A percentile compares a stretch with the other conserved stretches of the same genome.
phyloP scores from a whole-genome alignment of 2,329 filamentous ascomycete species.

The Fusarium protoensiforme region DNA sequence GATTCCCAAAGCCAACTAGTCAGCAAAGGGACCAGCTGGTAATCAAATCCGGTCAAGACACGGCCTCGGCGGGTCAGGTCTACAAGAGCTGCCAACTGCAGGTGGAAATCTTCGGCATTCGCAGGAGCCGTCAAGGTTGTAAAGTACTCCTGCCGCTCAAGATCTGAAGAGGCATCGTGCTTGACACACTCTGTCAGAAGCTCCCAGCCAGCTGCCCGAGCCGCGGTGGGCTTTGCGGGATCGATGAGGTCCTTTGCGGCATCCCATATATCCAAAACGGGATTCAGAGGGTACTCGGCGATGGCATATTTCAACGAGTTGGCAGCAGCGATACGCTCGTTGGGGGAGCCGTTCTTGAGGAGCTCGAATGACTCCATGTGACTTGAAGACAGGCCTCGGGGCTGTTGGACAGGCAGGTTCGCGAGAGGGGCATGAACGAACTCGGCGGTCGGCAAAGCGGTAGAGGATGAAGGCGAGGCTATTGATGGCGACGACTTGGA shows the following conservation, averaged over 20 bases:
- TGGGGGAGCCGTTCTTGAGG: constrained; percentile 62
- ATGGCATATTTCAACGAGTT: constrained; percentile 67
- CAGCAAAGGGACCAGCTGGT: constrained; percentile 71
- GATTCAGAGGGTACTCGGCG: constrained; percentile 68
- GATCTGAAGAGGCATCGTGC: constrained; percentile 70
- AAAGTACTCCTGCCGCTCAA: constrained; percentile 75
- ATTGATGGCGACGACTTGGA: constrained; percentile 61
- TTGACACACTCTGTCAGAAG: constrained; percentile 74
- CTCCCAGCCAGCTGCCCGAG: constrained; percentile 72
- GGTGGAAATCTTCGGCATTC: constrained; percentile 71
- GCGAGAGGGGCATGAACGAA: constrained; percentile 56
- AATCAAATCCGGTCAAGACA: constrained; percentile 73
- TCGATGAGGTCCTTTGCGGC: constrained; percentile 74
- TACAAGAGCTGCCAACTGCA: constrained; percentile 72
- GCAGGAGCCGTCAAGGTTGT: constrained; percentile 67
- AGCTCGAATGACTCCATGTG: constrained; percentile 66
- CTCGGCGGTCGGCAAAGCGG: constrained; percentile 55
- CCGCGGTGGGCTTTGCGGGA: constrained; percentile 61
- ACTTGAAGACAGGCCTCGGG: constrained; percentile 58
- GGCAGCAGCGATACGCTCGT: constrained; percentile 68
- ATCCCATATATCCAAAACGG: constrained; percentile 72
- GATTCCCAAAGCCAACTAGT: constrained; percentile 68
- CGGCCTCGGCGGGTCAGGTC: constrained; percentile 72
- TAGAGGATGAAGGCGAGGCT: constrained; percentile 53
- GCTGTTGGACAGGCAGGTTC: constrained; percentile 50